Base-by-base conservation (phyloP, 2,329 filamentous ascomycete genomes). In the Aspergillus aculeatus region DNA sequence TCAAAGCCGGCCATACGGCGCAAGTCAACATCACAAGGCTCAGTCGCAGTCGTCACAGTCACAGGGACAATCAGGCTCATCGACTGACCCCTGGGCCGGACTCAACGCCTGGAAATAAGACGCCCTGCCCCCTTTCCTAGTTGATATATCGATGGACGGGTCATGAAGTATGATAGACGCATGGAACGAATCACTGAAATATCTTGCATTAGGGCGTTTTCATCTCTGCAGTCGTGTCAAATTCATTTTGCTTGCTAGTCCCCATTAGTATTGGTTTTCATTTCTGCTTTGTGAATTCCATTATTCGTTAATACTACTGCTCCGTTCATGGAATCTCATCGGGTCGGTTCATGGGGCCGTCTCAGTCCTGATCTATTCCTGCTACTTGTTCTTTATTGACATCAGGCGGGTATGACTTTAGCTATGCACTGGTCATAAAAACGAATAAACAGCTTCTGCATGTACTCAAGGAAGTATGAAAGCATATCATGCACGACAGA, bases 1-100 rank as follows among this genome's bases (percentile, higher is more conserved):
- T 14, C 79, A 81, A 53, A 72, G 72, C 49, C 78, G 80, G 58
- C 78, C 78, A 21, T 74, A 78, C 61, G 71, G 71, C 32, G 64
- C 68, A 41, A 69, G 71, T 59, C 72, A 74, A 38, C 75, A 77
- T 56, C 73, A 74, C 62, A 73, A 73, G 50, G 65, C 69, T 11
- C 74, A 75, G 50, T 77, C 77, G 59, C 75, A 77, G 64, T 66
- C 71, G 3, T 57, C 57, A 7, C 57, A 60, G 53, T 57, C 62
- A 2, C 61, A 59, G 1, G 47, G 58, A 21, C 68, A 69, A 56
- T 64, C 71, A 53, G 72, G 73, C 53, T 67, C 72, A 32, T 69
- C 68, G 48, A 68, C 69, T 62, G 87, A 91, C 79, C 88, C 88
- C 7, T 91, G 87, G 87, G 87, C 87, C 16, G 88, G 88, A 4